Conservation (phyloP, 2,329 filamentous ascomycete species). For the Fusarium sp. region DNA sequence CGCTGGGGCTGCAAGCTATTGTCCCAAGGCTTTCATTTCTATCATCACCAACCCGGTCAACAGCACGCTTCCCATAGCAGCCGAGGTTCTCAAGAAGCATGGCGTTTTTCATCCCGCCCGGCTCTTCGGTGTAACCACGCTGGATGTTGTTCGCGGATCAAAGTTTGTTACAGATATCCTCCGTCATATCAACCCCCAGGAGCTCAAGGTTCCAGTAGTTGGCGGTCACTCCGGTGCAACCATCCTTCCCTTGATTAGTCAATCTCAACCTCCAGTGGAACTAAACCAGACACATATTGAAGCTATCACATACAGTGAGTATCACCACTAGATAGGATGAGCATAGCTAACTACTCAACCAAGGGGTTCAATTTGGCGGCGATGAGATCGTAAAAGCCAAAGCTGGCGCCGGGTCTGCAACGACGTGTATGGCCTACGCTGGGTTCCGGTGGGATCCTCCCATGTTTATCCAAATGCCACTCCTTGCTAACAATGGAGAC, state of each 20-base stretch:
- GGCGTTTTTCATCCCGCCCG: slow-evolving; percentile 84
- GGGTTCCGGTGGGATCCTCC: slow-evolving; percentile 53
- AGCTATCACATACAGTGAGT: slow-evolving; percentile 68
- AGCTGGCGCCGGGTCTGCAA: slow-evolving; percentile 85
- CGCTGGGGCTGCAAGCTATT: slow-evolving; percentile 76
- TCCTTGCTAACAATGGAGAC: not conserved
- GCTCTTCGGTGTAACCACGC: slow-evolving; percentile 84
- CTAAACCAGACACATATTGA: slow-evolving; percentile 61
- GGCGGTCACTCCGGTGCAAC: slow-evolving; percentile 83
- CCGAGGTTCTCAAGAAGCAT: slow-evolving; percentile 80
- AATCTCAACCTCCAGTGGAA: slow-evolving; percentile 74
- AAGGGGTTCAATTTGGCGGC: slow-evolving; percentile 79
- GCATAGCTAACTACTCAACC: no score
- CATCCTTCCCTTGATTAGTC: slow-evolving; percentile 81
- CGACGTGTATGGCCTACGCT: slow-evolving; percentile 83
- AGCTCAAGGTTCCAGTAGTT: slow-evolving; percentile 79
- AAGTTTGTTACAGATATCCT: slow-evolving; percentile 76
- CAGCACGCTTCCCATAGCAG: slow-evolving; percentile 83
- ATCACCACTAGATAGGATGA: not conserved
- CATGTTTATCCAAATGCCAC: not conserved
- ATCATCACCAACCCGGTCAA: slow-evolving; percentile 87
- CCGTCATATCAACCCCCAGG: slow-evolving; percentile 64
- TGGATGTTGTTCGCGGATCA: slow-evolving; percentile 82
- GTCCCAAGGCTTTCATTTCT: slow-evolving; percentile 79
- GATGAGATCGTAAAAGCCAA: slow-evolving; percentile 90